These are phyloP conservation scores for Trifolium fragiferum DNA, from an alignment of 306 rosid genomes.

Conservation along the genomic window DNA sequence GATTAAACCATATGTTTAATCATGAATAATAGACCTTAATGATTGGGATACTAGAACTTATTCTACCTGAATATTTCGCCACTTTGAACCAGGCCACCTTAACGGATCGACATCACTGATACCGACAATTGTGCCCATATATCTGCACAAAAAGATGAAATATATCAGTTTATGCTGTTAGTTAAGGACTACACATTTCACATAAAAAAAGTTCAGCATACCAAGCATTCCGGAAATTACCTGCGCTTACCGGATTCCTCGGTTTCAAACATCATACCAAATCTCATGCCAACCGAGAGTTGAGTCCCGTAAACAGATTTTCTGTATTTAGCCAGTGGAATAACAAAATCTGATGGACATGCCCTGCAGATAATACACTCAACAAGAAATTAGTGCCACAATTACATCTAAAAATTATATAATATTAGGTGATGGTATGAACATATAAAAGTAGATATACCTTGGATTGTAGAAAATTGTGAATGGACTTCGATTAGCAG, in stretches of 20 bases:
- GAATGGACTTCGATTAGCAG: slow-evolving; percentile 83
- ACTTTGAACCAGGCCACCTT: slow-evolving; percentile 96
- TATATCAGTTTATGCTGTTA: slow-evolving; percentile 31
- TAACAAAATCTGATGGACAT: slow-evolving; percentile 94
- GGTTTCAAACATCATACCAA: slow-evolving; percentile 99
- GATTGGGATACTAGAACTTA: background rate
- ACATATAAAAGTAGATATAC: slow-evolving; percentile 40
- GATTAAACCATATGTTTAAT: background rate
- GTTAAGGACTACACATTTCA: background rate
- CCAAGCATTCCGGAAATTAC: slow-evolving; percentile 51
- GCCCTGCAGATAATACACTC: slow-evolving; percentile 62
- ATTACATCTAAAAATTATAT: background rate
- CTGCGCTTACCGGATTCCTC: slow-evolving; percentile 98
- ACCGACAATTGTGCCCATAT: slow-evolving; percentile 90
- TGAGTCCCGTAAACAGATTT: slow-evolving; percentile 85
- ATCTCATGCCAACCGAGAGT: slow-evolving; percentile 94
- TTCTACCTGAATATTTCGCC: slow-evolving; percentile 95
- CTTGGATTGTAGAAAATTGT: slow-evolving; percentile 97
- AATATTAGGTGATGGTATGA: background rate
- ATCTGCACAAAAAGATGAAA: slow-evolving; percentile 55
- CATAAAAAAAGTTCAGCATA: background rate
- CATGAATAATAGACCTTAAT: background rate
- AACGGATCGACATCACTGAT: slow-evolving; percentile 86
- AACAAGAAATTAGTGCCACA: background rate
- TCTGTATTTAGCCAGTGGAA: slow-evolving; percentile 77